Evolutionary conservation across 2,329 filamentous ascomycete genomes (phyloP), one percentile per base, ranked within the genome.

Genomic region (Rhynchosporium graminicola): DNA sequence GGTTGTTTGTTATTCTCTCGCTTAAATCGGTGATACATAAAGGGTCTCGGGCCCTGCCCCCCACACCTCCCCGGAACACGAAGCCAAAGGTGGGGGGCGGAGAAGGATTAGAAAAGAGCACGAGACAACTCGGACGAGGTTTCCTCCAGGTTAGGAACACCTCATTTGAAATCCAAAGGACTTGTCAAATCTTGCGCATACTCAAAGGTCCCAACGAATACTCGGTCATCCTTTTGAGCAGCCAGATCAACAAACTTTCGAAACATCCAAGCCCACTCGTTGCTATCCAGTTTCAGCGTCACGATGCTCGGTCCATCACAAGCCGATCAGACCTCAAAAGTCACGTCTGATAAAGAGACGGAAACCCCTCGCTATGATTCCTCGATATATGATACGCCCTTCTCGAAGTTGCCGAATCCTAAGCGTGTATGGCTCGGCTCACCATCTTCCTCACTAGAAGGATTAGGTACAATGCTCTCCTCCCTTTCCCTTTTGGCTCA

Each of bases 391-490:
- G 48, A 62, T 9, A 69, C 66, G 3, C 63, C 65, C 7, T 70
- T 69, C 45, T 54, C 62, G 3, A 48, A 67, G 36, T 52, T 71
- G 5, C 63, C 65, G 10, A 59, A 69, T 31, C 60, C 65, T 4
- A 70, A 70, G 48, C 57, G 66, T 43, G 67, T 67, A 28, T 71
- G 69, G 68, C 54, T 68, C 29, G 67, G 68, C 13, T 62, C 62
- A 38, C 69, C 69, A 12, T 57, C 48, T 6, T 68, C 65, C 6
- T n/a, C 36, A 26, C 45, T 67, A 4, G 68, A 70, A 50, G 66
- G 68, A 2, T 54, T 68, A 51, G 69, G 68, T 67, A 47, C 7
- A 54, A 31, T 31, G 20, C 20, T 20, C 20, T 20, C 20, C 20
- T 1, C 20, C 20, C 20, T 20, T 20, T 20, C 20, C 20, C 20